These are phyloP conservation scores for Rosa chinensis DNA, from an alignment of 306 rosid species.

Conservation along the genomic window DNA sequence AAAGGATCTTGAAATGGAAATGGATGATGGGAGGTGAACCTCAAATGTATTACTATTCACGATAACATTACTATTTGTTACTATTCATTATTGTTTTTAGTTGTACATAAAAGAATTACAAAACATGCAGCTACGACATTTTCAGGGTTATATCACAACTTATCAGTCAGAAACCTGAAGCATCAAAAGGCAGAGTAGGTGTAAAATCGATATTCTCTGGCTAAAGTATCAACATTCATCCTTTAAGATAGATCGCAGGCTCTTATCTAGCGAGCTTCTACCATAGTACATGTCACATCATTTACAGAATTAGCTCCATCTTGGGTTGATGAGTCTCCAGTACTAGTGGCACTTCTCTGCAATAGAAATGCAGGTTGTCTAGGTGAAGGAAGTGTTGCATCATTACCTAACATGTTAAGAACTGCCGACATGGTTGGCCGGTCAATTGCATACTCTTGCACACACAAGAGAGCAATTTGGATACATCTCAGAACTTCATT, in stretches of 20 bases:
- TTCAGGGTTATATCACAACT: too few species aligned
- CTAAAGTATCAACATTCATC: background rate
- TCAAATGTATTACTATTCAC: too few species aligned
- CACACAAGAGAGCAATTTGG: constrained; percentile 15
- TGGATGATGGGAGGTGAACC: too few species aligned
- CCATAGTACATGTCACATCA: background rate
- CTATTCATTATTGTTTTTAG: too few species aligned
- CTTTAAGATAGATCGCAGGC: background rate
- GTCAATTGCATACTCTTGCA: constrained; percentile 12
- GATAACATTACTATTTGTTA: too few species aligned
- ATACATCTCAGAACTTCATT: constrained; percentile 15
- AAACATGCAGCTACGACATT: too few species aligned
- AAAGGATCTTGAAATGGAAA: too few species aligned
- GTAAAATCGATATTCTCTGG: too few species aligned
- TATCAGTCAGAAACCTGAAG: too few species aligned
- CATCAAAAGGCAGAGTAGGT: too few species aligned
- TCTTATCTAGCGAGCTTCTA: background rate
- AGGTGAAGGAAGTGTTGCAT: constrained; percentile 25
- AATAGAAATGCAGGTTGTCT: constrained; percentile 33
- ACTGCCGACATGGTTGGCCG: constrained; percentile 41
- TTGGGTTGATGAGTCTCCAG: background rate
- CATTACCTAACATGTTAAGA: constrained; percentile 37
- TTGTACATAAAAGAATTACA: too few species aligned
- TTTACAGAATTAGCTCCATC: background rate
- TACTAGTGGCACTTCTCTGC: background rate